Evolutionary conservation across 176 grass and related monocot genomes (phyloP), one percentile per base, ranked within the genome.

Genomic region (Neostapfia colusana): DNA sequence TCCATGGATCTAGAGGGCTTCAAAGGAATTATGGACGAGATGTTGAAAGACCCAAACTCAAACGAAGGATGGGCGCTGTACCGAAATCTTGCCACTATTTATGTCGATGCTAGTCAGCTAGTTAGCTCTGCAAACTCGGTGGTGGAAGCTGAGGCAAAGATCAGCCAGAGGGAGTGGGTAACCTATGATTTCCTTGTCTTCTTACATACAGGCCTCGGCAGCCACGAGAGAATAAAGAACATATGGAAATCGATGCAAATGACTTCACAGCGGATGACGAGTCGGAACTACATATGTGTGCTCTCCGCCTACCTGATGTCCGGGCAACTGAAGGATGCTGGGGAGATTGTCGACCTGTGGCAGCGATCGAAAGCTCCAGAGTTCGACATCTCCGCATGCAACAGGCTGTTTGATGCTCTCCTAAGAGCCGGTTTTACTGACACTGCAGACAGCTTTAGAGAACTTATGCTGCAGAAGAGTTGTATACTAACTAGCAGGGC

Each of bases 211-310:
- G 83, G 87, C 31, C 84, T 98, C 0, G 95, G 86, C 67, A 92
- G 90, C 50, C 83, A 36, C 3, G 86, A 89, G 16, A 90, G 73
- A 57, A 79, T 94, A 5, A 86, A 82, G 75, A 91, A 91, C 70
- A 98, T 97, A 24, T 92, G 89, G 90, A 94, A 85, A 49, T 94
- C 88, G 28, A 79, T 98, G 95, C 62, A 66, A 12, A 84, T 88
- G 86, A 88, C 82, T 1, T 70, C 84, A 0, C 86, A 85, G 82
- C 89, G 90, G 68, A 92, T 90, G 91, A 92, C 79, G 1, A 78
- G 79, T 41, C 73, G 91, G 53, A 94, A 86, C 41, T 97, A 86
- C 26, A 35, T 97, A 63, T 92, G 91, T 0, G 61, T 88, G 34
- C 63, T 93, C 65, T 89, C 91, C 8, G 86, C 95, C 35, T 84